Percentiles rank a stretch among this genome's conserved stretches.
phyloP scores from a whole-genome alignment of 306 rosid species.

The Ochetophila trinervis region DNA sequence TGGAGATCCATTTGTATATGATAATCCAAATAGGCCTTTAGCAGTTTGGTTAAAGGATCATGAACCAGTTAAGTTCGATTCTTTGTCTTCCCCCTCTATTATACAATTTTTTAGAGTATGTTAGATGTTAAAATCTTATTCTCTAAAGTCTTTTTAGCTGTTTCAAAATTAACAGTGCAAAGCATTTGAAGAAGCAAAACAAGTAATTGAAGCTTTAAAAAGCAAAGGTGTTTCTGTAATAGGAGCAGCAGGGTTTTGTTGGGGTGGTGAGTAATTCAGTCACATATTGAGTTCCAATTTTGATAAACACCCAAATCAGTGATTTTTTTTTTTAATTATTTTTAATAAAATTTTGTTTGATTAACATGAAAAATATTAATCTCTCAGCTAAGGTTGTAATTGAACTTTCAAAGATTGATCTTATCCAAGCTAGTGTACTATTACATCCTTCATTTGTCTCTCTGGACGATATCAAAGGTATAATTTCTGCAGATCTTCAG shows the following conservation, averaged over 20 bases:
- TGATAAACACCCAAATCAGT: not conserved
- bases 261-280: constrained; percentile 58
- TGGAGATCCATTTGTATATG: constrained; percentile 54
- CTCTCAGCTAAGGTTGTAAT: constrained; percentile 41
- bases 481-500: constrained; percentile 7
- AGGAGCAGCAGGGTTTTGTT: constrained; percentile 66
- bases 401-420: constrained; percentile 32
- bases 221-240: constrained; percentile 47
- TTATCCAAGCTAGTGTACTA: constrained; percentile 43
- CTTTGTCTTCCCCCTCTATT: not conserved
- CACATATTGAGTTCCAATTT: no score
- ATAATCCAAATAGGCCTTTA: constrained; percentile 31
- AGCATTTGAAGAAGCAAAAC: constrained; percentile 45
- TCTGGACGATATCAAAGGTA: constrained; percentile 65
- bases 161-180: constrained; percentile 34
- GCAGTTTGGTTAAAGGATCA: constrained; percentile 57
- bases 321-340: not conserved
- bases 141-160: not conserved
- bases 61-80: constrained; percentile 47
- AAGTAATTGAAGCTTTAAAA: constrained; percentile 47
- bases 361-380: not conserved
- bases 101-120: not conserved
- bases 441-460: constrained; percentile 40
- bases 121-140: not conserved
- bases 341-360: not conserved